Evolutionary conservation across 352 stramenopile species (phyloP), one percentile per base, ranked within the genome.

Genomic region (Pythium folliculosum): DNA sequence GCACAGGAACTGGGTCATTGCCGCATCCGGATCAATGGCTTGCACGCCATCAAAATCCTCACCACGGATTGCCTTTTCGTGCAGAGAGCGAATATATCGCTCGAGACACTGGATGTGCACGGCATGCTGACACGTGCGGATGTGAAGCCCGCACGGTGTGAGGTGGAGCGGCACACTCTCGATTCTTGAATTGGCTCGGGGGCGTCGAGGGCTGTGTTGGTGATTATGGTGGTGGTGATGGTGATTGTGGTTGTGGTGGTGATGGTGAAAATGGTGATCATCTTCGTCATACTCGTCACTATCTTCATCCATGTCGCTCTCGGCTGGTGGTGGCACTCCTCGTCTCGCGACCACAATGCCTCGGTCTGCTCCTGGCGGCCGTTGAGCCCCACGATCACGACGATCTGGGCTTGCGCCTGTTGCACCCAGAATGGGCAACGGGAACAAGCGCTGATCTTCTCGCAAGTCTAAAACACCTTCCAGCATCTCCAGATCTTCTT

Each of bases 1-100:
- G 60, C 92, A 98, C 50, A 98, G 65, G 27, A 97, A 98, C 68
- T 98, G 88, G 7, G 84, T 96, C 88, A 96, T 96, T 12, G 84
- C 80, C 44, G 88, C 92, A 65, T 96, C 88, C 10, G 84, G 84
- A 68, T 96, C 88, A 44, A 96, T 94, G 5, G 88, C 88, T 70
- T 96, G 88, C 60, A 93, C 85, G 12, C 88, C 88, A 65, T 96
- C 88, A 70, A 95, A 96, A 47, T 96, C 88, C 68, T 96, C 88
- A 32, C 88, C 88, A 47, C 86, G 88, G 63, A 92, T 92, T 4
- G 88, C 88, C 57, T 96, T 96, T 47, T 96, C 82, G 64, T 96
- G 86, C 32, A 96, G 68, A 7, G 86, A 95, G 17, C 75, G 84
- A 51, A 96, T 95, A 62, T 96, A 96, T 2, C 84, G 81, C 66